Evolutionary conservation across 345 rosid genomes (phyloP), one percentile per base, ranked within the genome.

Genomic region (Firmiana major): DNA sequence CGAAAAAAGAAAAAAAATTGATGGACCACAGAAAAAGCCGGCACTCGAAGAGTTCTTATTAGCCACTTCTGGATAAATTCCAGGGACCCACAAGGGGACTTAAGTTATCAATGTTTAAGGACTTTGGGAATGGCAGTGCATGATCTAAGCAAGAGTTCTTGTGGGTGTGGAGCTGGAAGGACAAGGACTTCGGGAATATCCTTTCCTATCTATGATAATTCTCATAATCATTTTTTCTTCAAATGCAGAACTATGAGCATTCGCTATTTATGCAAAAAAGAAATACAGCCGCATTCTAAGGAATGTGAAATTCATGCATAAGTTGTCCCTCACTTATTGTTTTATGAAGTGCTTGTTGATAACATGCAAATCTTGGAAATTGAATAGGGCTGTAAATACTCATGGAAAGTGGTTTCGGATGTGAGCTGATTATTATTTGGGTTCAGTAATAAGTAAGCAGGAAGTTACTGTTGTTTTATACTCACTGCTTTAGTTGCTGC

Each of bases 51-150:
- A 77, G 62, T 62, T 84, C 51, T 53, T 82, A 73, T 75, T 78
- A 68, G 15, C 62, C 31, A 16, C 68, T 66, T 80, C 74, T 62
- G 84, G 79, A 79, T 79, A 73, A 76, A 76, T 78, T 68, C 75
- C 64, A 63, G 68, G 85, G 71, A 42, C 88, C 87, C 87, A 79
- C 84, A 17, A 6, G 66, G 73, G 83, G 68, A 75, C 63, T 40
- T 55, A 45, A 57, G 51, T 22, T 55, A 36, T 54, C n/a, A 43
- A 66, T 57, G 22, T 45, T 17, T 65, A 9, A 38, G 65, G 49
- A 55, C 36, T 54, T 67, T 9, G 59, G 24, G 13, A 31, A 49
- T 49, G 45, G 10, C 74, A 31, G 26, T 48, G 24, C 48, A 31
- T 71, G 60, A 68, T 51, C 45, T 10, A 71, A n/a, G n/a, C n/a